Evolutionary conservation across 2,329 filamentous ascomycete species (phyloP).

Genomic region (Ascochyta pisi): DNA sequence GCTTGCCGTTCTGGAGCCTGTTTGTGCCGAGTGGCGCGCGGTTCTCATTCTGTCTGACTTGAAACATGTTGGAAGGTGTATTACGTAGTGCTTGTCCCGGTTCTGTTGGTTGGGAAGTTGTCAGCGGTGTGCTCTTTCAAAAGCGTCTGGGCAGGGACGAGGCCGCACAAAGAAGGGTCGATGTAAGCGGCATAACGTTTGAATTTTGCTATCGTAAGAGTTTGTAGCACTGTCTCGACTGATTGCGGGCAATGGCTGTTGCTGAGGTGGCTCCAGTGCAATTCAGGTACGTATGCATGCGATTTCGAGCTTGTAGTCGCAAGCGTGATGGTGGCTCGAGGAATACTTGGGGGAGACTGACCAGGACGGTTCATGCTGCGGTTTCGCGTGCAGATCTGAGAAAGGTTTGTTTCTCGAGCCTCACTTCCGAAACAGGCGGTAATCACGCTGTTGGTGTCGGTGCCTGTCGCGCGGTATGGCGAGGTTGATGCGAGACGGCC

Average conservation of each 20-base stretch:
- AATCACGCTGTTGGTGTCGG: constrained; percentile 6
- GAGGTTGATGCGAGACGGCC: constrained; percentile 27
- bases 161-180: neutral
- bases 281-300: constrained; percentile 19
- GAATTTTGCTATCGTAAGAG: neutral
- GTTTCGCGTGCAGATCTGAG: constrained; percentile 23
- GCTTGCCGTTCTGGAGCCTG: constrained; percentile 62
- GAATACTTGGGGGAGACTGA: constrained; percentile 39
- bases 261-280: neutral
- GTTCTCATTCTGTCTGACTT: constrained; percentile 54
- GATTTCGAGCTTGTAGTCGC: constrained; percentile 20
- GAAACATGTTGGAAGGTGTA: constrained; percentile 61
- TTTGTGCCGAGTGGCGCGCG: constrained; percentile 57
- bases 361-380: constrained; percentile 58
- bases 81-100: constrained; percentile 59
- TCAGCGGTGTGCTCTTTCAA: constrained; percentile 18
- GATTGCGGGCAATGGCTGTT: neutral
- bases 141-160: neutral
- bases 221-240: neutral
- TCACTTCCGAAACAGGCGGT: neutral
- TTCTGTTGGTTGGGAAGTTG: constrained; percentile 44
- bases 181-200: neutral
- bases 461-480: constrained; percentile 23
- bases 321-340: constrained; percentile 29
- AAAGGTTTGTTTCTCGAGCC: constrained; percentile 2